Evolutionary conservation across 129 eudicot genomes (phyloP).

Genomic region (Saussurea involucrata): DNA sequence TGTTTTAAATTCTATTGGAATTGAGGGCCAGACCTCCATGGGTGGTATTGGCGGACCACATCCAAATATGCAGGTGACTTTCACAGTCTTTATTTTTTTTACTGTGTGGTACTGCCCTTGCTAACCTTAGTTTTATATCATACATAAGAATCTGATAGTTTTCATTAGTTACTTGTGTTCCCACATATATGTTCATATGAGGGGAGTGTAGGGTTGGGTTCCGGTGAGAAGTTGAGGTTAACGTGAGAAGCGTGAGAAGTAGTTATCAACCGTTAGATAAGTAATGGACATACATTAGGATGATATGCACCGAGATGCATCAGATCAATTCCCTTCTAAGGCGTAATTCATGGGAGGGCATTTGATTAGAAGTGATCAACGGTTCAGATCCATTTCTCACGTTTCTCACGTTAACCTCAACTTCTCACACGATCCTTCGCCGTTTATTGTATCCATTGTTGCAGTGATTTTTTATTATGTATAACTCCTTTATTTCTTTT

Average conservation of each 20-base stretch:
- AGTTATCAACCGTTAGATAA: no score
- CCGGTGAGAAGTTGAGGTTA: no score
- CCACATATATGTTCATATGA: background rate
- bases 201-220: no score
- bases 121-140: background rate
- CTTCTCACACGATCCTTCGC: no score
- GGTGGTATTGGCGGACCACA: slow-evolving; percentile 35
- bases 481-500: background rate
- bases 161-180: background rate
- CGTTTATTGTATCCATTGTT: background rate
- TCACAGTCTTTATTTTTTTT: background rate
- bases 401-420: no score
- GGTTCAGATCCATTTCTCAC: no score
- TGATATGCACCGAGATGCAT: no score
- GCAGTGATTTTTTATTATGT: background rate
- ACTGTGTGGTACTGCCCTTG: background rate
- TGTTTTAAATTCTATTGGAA: slow-evolving; percentile 72
- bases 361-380: no score
- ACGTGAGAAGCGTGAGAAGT: no score
- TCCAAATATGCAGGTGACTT: slow-evolving; percentile 52
- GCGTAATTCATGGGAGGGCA: no score
- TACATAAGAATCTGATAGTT: background rate
- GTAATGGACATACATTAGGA: no score
- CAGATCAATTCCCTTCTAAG: no score
- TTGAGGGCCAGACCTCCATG: slow-evolving; percentile 40